Conservation (phyloP, 2,329 filamentous ascomycete species). For the Stachybotrys elegans region DNA sequence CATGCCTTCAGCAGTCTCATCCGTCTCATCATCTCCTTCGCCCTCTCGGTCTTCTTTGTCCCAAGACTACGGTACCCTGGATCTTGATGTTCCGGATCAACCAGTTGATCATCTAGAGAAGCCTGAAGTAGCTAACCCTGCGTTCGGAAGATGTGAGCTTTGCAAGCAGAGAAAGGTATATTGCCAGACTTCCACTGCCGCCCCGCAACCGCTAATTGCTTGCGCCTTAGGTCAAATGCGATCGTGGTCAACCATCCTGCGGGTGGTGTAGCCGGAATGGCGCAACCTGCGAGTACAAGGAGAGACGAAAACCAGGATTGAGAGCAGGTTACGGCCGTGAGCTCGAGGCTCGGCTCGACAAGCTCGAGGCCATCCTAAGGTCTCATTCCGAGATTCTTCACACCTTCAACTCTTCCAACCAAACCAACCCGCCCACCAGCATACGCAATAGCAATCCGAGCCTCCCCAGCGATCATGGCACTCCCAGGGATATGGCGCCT, state of each 20-base stretch:
- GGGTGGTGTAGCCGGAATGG: constrained; percentile 63
- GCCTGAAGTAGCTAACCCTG: constrained; percentile 34
- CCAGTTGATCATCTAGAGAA: constrained; percentile 8
- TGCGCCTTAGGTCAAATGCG: constrained; percentile 62
- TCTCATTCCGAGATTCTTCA: constrained; percentile 64
- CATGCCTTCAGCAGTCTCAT: too few species aligned
- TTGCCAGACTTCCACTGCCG: neutral
- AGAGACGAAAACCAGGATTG: constrained; percentile 62
- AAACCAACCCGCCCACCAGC: constrained; percentile 30
- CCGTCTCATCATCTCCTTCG: neutral
- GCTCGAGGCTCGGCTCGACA: constrained; percentile 66
- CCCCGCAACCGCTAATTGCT: constrained; percentile 7
- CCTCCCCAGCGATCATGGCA: constrained; percentile 50
- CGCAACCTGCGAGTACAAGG: constrained; percentile 61
- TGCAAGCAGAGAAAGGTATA: constrained; percentile 76
- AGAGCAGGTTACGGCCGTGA: constrained; percentile 67
- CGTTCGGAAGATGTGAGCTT: constrained; percentile 58
- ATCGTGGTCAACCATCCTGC: constrained; percentile 68
- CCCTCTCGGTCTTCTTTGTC: neutral
- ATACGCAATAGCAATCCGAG: constrained; percentile 46
- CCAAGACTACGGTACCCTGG: too few species aligned
- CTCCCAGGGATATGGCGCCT: constrained; percentile 42
- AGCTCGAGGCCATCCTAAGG: constrained; percentile 61
- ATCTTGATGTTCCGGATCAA: too few species aligned
- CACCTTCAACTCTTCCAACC: constrained; percentile 38